Evolutionary conservation across 805 yeast genomes (phyloP), one percentile per base, ranked within the genome.

Genomic region (Saccharomycopsis fermentans): DNA sequence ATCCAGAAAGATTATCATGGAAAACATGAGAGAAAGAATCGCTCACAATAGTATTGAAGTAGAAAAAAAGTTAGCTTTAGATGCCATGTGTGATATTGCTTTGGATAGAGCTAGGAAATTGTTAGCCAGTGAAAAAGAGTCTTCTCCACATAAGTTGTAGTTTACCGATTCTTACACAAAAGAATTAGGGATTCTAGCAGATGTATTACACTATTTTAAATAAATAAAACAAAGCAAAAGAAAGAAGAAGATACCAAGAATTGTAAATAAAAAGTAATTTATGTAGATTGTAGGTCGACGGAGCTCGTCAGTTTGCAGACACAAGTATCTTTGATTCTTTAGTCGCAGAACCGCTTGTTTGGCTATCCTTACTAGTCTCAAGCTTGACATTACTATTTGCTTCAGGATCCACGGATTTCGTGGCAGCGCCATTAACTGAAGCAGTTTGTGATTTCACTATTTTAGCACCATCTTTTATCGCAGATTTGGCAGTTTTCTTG

Each of bases 11-110:
- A 82, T 70, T 19, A 82, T 90, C 29, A 84, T 89, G 81, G 70
- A 70, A 27, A 74, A 81, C 62, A 86, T 87, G 88, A 68, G 69
- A 53, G 59, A 61, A 35, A 77, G 94, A 62, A 86, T 90, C 2
- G 70, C 69, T 1, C 74, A 85, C 56, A 73, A 73, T n/a, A 79
- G 84, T 65, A 76, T 81, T 59, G 67, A 64, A 6, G 56, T 63
- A 35, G 97, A 91, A 69, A 78, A 81, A 58, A 52, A 59, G 8
- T 86, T 82, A 53, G 95, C 96, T 0, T 80, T 89, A 64, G 75
- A 83, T 63, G 96, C 96, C 26, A 89, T 90, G 96, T 88, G 96
- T 70, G 95, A 88, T 70, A 91, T 90, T 58, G 97, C 97, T 0
- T 64, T 78, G 27, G 96, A 90, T 71, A 75, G 97, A 59, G 84